These are phyloP conservation scores for Aspergillus hancockii DNA, from an alignment of 495 filamentous ascomycete genomes.

Conservation along the genomic window DNA sequence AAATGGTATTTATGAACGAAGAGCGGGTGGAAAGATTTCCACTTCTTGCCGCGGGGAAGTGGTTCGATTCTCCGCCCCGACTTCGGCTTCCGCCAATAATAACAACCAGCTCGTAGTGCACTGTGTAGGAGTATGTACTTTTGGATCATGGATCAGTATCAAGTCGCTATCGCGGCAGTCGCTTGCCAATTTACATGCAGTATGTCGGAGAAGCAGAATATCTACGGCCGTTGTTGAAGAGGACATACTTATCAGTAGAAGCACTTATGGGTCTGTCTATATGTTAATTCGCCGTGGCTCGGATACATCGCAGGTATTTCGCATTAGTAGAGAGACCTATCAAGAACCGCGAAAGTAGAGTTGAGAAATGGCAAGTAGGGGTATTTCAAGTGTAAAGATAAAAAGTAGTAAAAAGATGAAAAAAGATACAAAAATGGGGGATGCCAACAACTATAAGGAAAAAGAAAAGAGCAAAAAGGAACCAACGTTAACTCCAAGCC, in stretches of 20 bases:
- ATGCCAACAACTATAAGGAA: constrained; percentile 17
- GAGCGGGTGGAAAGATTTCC: neutral
- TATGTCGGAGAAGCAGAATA: neutral
- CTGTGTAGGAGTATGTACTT: too few relatives aligned
- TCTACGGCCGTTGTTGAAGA: neutral
- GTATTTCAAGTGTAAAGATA: constrained; percentile 15
- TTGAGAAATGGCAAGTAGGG: constrained; percentile 1
- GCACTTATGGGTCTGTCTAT: neutral
- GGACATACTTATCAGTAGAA: neutral
- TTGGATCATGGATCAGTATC: too few relatives aligned
- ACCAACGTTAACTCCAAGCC: constrained; percentile 31
- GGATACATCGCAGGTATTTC: neutral
- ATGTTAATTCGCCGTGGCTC: neutral
- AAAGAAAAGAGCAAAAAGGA: constrained; percentile 19
- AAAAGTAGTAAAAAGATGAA: constrained; percentile 28
- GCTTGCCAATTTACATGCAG: neutral
- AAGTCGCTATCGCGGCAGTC: neutral
- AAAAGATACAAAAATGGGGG: constrained; percentile 36
- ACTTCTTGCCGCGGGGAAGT: constrained; percentile 3
- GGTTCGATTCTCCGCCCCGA: constrained; percentile 1
- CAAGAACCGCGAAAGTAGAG: neutral
- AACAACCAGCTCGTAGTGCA: neutral
- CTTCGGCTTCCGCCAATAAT: neutral
- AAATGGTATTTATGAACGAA: neutral
- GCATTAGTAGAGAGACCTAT: constrained; percentile 6